Base-by-base conservation (phyloP, 441 rosid species). In the Populus hybrid region DNA sequence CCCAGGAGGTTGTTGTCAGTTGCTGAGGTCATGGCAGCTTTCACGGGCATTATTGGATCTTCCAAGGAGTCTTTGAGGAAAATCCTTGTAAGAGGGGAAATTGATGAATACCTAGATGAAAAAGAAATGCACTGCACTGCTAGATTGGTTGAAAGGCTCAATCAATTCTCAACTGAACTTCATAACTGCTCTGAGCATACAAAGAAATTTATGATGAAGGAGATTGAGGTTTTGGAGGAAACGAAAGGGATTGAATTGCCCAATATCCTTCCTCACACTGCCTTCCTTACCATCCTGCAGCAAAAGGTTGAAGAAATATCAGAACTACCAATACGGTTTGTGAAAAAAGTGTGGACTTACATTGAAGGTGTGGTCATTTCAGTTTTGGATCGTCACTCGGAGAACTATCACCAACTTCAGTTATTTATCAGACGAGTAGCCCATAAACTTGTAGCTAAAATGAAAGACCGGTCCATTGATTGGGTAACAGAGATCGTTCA, bases 61-160 rank as follows among this genome's bases (percentile, higher is more conserved):
- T 73, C 74, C 68, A 67, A 76, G 53, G 83, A 84, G 36, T 84
- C 87, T 9, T 35, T 81, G 7, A 79, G 79, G 71, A 84, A 79
- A 53, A 64, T 81, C 24, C 74, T 81, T 63, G 0, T 81, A 1
- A 69, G 80, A 68, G 75, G 83, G 24, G 80, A 81, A 23, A 63
- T 7, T 36, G 74, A 76, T 7, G 79, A 80, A n/a, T 80, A 76
- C n/a, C 23, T 14, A 1, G 21, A 76, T 21, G 74, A 76, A 12
- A 26, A 73, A 10, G 0, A 42, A 1, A 42, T 11, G 84, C 80
- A 1, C 53, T 38, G 77, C 24, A 21, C 79, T 16, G 38, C 77
- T 35, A 76, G 80, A 68, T 76, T 80, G 68, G 56, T 11, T 61
- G 83, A 80, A 56, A 80, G 76, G 77, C 71, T 76, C 16, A 3